Conservation (phyloP, 2,329 filamentous ascomycete genomes). For the Colletotrichum australisinense region DNA sequence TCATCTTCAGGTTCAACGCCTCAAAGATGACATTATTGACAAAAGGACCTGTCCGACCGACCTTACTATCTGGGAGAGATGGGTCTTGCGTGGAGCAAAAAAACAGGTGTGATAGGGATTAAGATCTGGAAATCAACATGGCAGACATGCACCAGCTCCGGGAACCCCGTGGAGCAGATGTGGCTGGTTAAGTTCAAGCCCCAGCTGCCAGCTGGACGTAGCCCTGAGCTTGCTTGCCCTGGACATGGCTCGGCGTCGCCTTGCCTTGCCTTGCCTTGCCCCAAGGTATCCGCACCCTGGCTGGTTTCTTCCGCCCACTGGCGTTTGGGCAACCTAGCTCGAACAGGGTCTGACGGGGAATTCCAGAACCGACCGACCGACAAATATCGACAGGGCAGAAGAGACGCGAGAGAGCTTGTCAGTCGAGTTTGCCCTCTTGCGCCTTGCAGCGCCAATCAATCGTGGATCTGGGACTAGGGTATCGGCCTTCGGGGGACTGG, state of each 20-base stretch:
- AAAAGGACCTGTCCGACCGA: background rate
- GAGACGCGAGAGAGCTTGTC: conserved; percentile 10
- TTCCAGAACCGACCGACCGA: conserved; percentile 33
- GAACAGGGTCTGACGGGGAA: conserved; percentile 30
- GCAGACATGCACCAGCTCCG: conserved; percentile 5
- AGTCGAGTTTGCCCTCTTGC: conserved; percentile 22
- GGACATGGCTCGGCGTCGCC: conserved; percentile 7
- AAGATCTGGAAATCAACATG: conserved; percentile 6
- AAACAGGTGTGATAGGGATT: background rate
- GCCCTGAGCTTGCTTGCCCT: background rate
- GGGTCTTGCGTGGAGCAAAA: conserved; percentile 4
- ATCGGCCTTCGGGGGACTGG: conserved; percentile 16
- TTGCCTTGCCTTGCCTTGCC: conserved; percentile 1
- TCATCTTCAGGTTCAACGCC: background rate
- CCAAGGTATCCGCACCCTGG: background rate
- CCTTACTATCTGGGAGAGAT: conserved; percentile 16
- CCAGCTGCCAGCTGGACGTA: conserved; percentile 1
- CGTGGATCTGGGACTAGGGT: conserved; percentile 22
- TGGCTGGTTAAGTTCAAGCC: conserved; percentile 19
- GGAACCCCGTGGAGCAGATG: conserved; percentile 17
- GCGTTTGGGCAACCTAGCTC: background rate
- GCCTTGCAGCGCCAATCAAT: conserved; percentile 15
- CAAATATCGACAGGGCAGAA: conserved; percentile 35
- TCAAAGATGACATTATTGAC: background rate
- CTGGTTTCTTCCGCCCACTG: background rate